These are phyloP conservation scores for Calophaca sinica DNA, from an alignment of 306 rosid species.

Conservation along the genomic window DNA sequence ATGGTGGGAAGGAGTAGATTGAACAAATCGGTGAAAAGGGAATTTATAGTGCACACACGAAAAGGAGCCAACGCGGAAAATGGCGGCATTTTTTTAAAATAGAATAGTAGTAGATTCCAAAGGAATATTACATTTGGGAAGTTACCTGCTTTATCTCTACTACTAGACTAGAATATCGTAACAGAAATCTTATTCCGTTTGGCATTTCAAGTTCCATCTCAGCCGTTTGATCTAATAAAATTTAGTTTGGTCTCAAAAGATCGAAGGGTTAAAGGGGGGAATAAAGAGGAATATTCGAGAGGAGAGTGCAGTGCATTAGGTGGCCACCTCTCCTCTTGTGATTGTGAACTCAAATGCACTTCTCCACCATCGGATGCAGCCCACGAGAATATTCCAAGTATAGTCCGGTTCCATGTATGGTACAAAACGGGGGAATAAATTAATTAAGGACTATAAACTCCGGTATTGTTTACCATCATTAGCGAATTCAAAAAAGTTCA, in stretches of 20 bases:
- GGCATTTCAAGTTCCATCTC: not conserved
- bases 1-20: conserved; percentile 72
- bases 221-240: conserved; percentile 39
- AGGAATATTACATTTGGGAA: too few relatives aligned
- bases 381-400: conserved; percentile 49
- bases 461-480: too few relatives aligned
- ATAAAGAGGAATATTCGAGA: conserved; percentile 59
- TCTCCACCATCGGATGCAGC: not conserved
- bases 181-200: not conserved
- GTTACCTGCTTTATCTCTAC: too few relatives aligned
- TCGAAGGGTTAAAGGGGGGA: conserved; percentile 56
- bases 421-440: too few relatives aligned
- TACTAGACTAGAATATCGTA: too few relatives aligned
- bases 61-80: too few relatives aligned
- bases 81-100: too few relatives aligned
- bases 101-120: too few relatives aligned
- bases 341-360: conserved; percentile 44
- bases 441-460: too few relatives aligned
- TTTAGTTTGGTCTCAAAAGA: not conserved
- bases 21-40: conserved; percentile 64
- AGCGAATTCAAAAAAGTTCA: too few relatives aligned
- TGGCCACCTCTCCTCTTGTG: conserved; percentile 14
- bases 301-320: conserved; percentile 42
- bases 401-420: conserved; percentile 30
- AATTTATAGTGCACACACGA: conserved; percentile 51